These are phyloP conservation scores for Penicillium flavigenum DNA, from an alignment of 495 filamentous ascomycete species.

Conservation along the genomic window DNA sequence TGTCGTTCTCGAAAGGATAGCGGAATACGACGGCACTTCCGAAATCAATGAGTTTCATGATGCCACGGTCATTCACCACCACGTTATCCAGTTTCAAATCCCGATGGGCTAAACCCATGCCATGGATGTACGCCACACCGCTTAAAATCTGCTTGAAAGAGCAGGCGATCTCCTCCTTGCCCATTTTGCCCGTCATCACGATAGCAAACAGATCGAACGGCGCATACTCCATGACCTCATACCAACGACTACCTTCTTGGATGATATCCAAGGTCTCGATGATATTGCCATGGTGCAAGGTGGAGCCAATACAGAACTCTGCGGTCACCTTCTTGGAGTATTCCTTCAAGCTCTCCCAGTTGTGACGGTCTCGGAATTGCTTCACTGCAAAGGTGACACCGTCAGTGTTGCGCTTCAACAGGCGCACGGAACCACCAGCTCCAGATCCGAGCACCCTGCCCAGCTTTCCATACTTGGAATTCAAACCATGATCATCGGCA, in stretches of 20 bases:
- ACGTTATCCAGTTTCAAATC: constrained; percentile 99
- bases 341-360: constrained; percentile 89
- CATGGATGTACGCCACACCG: constrained; percentile 96
- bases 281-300: constrained; percentile 96
- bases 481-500: constrained; percentile 87
- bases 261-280: constrained; percentile 98
- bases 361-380: constrained; percentile 89
- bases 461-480: constrained; percentile 91
- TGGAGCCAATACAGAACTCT: constrained; percentile 97
- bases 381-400: constrained; percentile 95
- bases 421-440: constrained; percentile 89
- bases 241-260: constrained; percentile 93
- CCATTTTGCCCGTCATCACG: constrained; percentile 99
- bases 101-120: constrained; percentile 92
- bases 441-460: constrained; percentile 92
- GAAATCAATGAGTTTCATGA: constrained; percentile 99
- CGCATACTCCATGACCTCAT: constrained; percentile 99
- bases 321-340: constrained; percentile 99
- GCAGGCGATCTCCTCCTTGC: constrained; percentile 84
- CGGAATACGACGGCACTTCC: constrained; percentile 94
- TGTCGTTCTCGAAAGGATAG: constrained; percentile 94
- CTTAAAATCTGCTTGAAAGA: constrained; percentile 92
- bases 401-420: constrained; percentile 90
- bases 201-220: constrained; percentile 96
- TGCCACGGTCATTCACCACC: constrained; percentile 93